Base-by-base conservation (phyloP, 805 yeast genomes). In the Geotrichum ghanense region DNA sequence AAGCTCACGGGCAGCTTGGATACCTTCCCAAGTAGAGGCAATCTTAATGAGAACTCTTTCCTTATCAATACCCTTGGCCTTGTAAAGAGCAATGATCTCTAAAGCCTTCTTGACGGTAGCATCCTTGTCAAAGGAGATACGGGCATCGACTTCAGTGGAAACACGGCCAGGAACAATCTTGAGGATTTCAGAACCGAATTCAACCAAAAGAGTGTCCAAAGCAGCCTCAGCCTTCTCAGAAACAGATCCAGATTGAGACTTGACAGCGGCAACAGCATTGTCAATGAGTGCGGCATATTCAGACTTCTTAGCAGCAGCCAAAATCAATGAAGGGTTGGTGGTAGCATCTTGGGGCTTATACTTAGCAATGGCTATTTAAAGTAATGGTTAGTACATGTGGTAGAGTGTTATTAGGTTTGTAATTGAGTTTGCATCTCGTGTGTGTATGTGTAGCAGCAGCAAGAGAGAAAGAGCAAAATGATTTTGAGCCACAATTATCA, bases 311-410 rank as follows among this genome's bases (percentile, higher is more conserved):
- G 97, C 65, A 50, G 98, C 98, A 55, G 97, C 97, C 60, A 92
- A 74, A 62, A 92, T 90, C 73, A 92, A 76, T 41, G 97, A 88
- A 56, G 98, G 98, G 76, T 92, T 92, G 66, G 98, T 92, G 59
- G 98, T 92, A 56, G 98, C 95, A 70, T 92, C 98, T 75, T 92
- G 97, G 57, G 98, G 98, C 60, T 92, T 86, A 75, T 83, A 92
- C 71, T 89, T 87, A 65, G 96, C 96, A 66, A 92, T 92, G 54
- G 92, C 64, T 50, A 45, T 43, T 41, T 42, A 43, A 42, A 3
- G 21, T 35, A 20, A 17, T 43, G 34, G 50, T 44, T 26, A 43
- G 49, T 39, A 12, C 19, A 22, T 19, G 23, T 19, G n/a, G n/a
- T n/a, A n/a, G n/a, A n/a, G 7, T n/a, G 12, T 17, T 37, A 47